A percentile compares a stretch with the other conserved stretches of the same genome.
Conservation (phyloP, 2,329 filamentous ascomycete genomes). For the Ceratocystis papillata region DNA sequence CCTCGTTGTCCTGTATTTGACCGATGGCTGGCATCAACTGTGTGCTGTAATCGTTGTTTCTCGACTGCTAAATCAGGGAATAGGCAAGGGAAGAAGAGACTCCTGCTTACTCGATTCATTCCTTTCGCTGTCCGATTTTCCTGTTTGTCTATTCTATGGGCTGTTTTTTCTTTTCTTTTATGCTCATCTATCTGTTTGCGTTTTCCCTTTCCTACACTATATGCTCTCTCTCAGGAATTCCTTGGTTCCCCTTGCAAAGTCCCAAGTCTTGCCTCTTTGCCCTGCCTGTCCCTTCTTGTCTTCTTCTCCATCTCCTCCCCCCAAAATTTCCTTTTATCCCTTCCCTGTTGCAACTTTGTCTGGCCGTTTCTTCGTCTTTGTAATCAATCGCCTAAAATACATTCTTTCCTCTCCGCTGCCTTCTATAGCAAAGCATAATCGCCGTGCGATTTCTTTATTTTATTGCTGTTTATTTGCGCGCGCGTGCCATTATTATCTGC, state of each 20-base stretch:
- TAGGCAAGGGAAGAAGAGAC: too few species aligned
- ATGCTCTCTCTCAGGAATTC: too few species aligned
- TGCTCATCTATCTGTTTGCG: neutral
- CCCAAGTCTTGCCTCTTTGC: neutral
- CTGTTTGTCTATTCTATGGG: neutral
- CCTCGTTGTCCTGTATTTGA: too few species aligned
- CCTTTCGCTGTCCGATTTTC: neutral
- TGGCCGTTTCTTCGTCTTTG: neutral
- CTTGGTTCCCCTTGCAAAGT: too few species aligned
- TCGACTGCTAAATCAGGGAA: too few species aligned
- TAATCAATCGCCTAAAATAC: neutral
- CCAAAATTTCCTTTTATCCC: neutral
- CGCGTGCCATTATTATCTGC: neutral
- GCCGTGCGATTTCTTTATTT: constrained; percentile 6
- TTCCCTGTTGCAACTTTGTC: neutral
- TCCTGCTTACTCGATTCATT: neutral
- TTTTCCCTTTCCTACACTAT: neutral
- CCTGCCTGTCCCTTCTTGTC: neutral
- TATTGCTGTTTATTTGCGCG: too few species aligned
- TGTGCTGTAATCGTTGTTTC: too few species aligned
- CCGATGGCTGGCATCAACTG: too few species aligned
- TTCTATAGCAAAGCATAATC: neutral
- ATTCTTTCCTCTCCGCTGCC: neutral
- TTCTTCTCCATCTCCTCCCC: neutral
- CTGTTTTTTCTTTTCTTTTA: neutral